These are phyloP conservation scores for Tardiomyces blankii DNA, from an alignment of 1,139 yeast species.

Conservation along the genomic window DNA sequence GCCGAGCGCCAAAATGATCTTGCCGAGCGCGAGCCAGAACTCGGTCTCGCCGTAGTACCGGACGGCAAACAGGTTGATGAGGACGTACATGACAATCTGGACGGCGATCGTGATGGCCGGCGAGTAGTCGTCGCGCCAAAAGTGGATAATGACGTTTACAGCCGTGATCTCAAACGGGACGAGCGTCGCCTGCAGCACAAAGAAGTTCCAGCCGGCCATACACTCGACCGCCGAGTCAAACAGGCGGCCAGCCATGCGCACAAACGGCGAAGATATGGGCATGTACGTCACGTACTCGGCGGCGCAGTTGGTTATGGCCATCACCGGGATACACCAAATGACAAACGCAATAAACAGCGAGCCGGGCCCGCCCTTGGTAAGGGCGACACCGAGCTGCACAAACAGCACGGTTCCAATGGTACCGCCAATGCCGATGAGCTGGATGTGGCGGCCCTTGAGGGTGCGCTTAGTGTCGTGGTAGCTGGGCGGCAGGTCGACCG, in stretches of 20 bases:
- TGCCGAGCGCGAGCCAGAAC: constrained; percentile 70
- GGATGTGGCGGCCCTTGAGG: constrained; percentile 35
- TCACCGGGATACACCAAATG: constrained; percentile 49
- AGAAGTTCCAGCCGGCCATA: constrained; percentile 73
- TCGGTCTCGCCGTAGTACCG: constrained; percentile 67
- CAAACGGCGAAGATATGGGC: constrained; percentile 61
- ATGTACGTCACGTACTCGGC: constrained; percentile 79
- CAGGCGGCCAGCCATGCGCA: constrained; percentile 44
- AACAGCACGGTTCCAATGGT: constrained; percentile 74
- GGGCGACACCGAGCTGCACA: constrained; percentile 63
- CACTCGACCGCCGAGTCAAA: constrained; percentile 63
- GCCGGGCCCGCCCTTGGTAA: constrained; percentile 68
- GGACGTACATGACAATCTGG: constrained; percentile 50
- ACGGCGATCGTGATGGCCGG: constrained; percentile 32
- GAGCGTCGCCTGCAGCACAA: constrained; percentile 62
- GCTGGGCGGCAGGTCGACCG: background rate
- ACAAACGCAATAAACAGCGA: constrained; percentile 57
- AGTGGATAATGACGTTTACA: constrained; percentile 66
- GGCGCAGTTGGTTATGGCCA: constrained; percentile 57
- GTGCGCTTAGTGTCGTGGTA: background rate
- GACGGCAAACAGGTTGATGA: constrained; percentile 64
- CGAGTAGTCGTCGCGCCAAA: constrained; percentile 60
- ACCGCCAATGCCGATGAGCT: constrained; percentile 74
- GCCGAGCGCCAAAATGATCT: constrained; percentile 60
- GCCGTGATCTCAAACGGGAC: constrained; percentile 79